Percentiles rank a stretch among this genome's conserved stretches.
These are phyloP conservation scores for Hibiscus syriacus DNA, from an alignment of 345 rosid species.

Conservation along the genomic window DNA sequence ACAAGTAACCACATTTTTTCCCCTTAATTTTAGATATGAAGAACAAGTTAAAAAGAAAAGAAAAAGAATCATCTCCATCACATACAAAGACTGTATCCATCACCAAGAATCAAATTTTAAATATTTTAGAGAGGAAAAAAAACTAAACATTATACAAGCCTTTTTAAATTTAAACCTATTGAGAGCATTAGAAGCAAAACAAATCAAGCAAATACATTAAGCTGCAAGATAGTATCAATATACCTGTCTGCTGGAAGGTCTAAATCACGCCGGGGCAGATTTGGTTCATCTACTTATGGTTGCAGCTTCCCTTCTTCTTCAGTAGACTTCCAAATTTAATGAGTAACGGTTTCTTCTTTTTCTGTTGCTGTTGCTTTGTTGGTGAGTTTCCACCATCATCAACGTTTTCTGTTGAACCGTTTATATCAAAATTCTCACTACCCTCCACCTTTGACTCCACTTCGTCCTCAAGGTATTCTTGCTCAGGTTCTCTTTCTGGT, in stretches of 20 bases:
- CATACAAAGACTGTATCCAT: constrained; percentile 25
- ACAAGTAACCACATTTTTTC: too few species aligned
- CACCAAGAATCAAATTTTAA: constrained; percentile 18
- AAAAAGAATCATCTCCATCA: constrained; percentile 19
- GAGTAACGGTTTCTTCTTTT: constrained; percentile 88
- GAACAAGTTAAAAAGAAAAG: too few species aligned
- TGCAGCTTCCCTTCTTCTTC: constrained; percentile 73
- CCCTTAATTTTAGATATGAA: too few species aligned
- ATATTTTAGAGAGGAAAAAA: background rate
- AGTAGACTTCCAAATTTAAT: constrained; percentile 85
- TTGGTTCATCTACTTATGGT: constrained; percentile 39
- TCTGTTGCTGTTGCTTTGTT: constrained; percentile 44
- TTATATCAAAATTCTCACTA: constrained; percentile 50
- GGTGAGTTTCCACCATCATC: constrained; percentile 48
- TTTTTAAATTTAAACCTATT: constrained; percentile 29
- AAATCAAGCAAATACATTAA: constrained; percentile 28
- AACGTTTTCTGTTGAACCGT: constrained; percentile 46
- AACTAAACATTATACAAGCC: constrained; percentile 32
- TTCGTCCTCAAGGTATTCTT: constrained; percentile 70
- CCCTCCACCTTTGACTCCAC: constrained; percentile 53
- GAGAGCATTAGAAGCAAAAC: constrained; percentile 21
- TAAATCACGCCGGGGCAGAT: constrained; percentile 16
- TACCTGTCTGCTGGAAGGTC: constrained; percentile 28
- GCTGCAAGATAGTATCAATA: constrained; percentile 22
- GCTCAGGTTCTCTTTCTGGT: constrained; percentile 59